phyloP scores from a whole-genome alignment of 2,329 filamentous ascomycete genomes.

The Exophiala sp. region DNA sequence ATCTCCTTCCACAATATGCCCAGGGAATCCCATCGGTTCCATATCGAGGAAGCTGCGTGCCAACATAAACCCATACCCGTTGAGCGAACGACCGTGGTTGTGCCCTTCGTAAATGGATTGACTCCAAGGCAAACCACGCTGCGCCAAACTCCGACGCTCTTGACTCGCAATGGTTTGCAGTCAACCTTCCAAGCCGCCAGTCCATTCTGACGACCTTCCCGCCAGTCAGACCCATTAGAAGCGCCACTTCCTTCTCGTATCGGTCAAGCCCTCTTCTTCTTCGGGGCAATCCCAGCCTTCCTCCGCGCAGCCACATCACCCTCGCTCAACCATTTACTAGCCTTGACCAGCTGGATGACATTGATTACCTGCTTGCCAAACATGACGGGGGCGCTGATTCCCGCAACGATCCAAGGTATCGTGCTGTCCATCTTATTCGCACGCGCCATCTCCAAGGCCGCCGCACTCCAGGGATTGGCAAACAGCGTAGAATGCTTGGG shows the following conservation, averaged over 20 bases:
- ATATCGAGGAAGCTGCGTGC: too few species aligned
- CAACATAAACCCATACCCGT: too few species aligned
- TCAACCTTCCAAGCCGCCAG: too few species aligned
- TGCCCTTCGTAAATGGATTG: too few species aligned
- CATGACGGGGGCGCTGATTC: conserved; percentile 83
- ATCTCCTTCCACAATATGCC: too few species aligned
- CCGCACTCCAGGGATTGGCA: conserved; percentile 85
- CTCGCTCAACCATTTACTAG: conserved; percentile 86
- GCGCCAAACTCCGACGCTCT: too few species aligned
- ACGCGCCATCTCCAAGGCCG: conserved; percentile 83
- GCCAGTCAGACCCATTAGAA: not conserved
- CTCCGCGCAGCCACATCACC: conserved; percentile 71
- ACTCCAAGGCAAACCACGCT: too few species aligned
- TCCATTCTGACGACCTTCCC: not conserved
- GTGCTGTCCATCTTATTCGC: conserved; percentile 87
- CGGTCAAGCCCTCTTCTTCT: conserved; percentile 14
- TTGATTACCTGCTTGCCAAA: conserved; percentile 90
- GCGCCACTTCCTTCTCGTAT: not conserved
- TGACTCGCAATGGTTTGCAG: too few species aligned
- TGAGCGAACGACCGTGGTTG: too few species aligned
- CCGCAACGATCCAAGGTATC: conserved; percentile 75
- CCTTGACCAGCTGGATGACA: conserved; percentile 87
- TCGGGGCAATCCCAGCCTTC: conserved; percentile 38
- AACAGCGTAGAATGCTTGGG: conserved; percentile 72
- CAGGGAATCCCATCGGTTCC: too few species aligned